A percentile compares a stretch with the other conserved stretches of the same genome.
Evolutionary conservation across 192 early-diverging fungal species (phyloP).

Genomic region (Gonapodya sp.): DNA sequence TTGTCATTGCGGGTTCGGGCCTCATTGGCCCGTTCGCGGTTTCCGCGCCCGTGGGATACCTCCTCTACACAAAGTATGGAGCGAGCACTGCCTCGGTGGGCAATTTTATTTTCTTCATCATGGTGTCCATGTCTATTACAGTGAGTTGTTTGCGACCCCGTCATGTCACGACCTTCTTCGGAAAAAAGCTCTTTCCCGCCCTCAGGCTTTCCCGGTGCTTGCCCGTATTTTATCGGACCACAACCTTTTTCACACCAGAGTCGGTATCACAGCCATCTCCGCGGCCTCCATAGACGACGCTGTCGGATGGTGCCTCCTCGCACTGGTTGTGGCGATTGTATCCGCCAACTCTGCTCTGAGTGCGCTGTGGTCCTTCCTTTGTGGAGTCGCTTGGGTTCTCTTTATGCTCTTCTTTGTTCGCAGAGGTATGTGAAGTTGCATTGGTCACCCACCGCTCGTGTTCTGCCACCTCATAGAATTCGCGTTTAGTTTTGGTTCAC

Average conservation of each 20-base stretch:
- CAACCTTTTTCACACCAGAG: slow-evolving; percentile 67
- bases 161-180: background rate
- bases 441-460: background rate
- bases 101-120: slow-evolving; percentile 73
- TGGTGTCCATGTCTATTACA: slow-evolving; percentile 87
- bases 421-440: background rate
- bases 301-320: slow-evolving; percentile 65
- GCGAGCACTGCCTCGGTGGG: slow-evolving; percentile 33
- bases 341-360: slow-evolving; percentile 59
- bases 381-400: slow-evolving; percentile 54
- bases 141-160: background rate
- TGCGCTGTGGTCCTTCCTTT: slow-evolving; percentile 75
- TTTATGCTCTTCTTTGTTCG: slow-evolving; percentile 59
- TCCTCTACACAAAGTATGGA: slow-evolving; percentile 49
- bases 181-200: background rate
- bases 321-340: slow-evolving; percentile 75
- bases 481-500: background rate
- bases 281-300: slow-evolving; percentile 82
- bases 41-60: slow-evolving; percentile 62
- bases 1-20: slow-evolving; percentile 17
- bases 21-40: slow-evolving; percentile 62
- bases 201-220: slow-evolving; percentile 77
- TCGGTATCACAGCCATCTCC: slow-evolving; percentile 76
- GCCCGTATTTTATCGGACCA: slow-evolving; percentile 87
- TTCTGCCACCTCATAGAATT: background rate